Evolutionary conservation across 768 basidiomycete genomes (phyloP), one percentile per base, ranked within the genome.

Genomic region (Boletus rufocinnamomeus): DNA sequence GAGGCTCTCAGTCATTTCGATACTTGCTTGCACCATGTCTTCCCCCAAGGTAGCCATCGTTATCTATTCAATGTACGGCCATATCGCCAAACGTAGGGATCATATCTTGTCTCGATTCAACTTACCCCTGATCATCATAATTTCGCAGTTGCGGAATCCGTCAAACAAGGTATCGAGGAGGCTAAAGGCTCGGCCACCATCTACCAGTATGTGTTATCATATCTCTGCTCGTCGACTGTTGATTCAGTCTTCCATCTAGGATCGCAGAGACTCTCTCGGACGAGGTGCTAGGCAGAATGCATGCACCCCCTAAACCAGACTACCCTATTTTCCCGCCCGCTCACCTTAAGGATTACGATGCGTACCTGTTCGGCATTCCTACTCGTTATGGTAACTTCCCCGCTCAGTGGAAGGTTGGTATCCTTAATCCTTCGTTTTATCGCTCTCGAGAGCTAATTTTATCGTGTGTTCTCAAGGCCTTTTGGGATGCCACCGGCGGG

Each of bases 251-350:
- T 48, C 14, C 35, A 23, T n/a, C 2, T 25, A 91, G 89, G 72
- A 82, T 95, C 58, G 66, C 85, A 51, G 93, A 95, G 77, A 95
- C 92, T 0, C 86, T 95, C 50, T 66, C 87, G 3, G 69, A 79
- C 11, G 88, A 91, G 8, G 70, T 93, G 50, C 79, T 94, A 41
- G 66, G 69, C 48, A 81, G 81, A 69, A 83, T 96, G 84, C 73
- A 87, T 59, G 91, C 90, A 4, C 83, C 86, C 10, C 72, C 87
- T 27, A 91, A 91, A 72, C 83, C 83, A 49, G 73, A 81, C 63
- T 91, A 91, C 72, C 91, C 92, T 4, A 66, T 90, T 63, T 77
- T 92, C n/a, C n/a, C n/a, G 3, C 80, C 86, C 27, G 72, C 76
- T 1, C 76, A 80, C 6, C 79, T 96, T 51, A 62, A 74, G 21